Percentiles rank a stretch among this genome's conserved stretches.
These are phyloP conservation scores for Cryoendolithus antarcticus DNA, from an alignment of 2,329 filamentous ascomycete genomes.

Conservation along the genomic window DNA sequence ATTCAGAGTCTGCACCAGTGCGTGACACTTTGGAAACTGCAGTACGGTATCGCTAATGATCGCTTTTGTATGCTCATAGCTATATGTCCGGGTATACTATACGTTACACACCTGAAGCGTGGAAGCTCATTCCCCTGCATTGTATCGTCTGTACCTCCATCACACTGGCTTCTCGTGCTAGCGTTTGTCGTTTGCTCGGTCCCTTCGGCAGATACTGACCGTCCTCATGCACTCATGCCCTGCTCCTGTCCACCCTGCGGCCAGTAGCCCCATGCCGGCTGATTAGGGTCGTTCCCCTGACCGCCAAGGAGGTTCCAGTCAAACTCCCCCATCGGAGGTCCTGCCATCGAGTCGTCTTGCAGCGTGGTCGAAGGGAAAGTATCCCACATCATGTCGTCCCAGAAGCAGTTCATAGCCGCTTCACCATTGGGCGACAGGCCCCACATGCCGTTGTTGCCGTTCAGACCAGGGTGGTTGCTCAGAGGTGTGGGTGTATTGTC, in stretches of 20 bases:
- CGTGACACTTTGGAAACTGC: too few species aligned
- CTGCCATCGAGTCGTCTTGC: conserved; percentile 1
- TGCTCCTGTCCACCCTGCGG: conserved; percentile 1
- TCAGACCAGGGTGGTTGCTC: conserved; percentile 2
- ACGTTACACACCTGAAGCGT: too few species aligned
- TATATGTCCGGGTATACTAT: too few species aligned
- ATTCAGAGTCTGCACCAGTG: too few species aligned
- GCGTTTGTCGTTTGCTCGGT: too few species aligned
- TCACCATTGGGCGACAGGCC: conserved; percentile 10
- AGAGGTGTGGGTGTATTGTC: too few species aligned
- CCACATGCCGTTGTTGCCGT: conserved; percentile 10
- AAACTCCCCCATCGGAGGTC: conserved; percentile 3
- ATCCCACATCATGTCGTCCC: conserved; percentile 15
- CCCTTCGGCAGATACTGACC: too few species aligned
- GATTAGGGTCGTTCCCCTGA: conserved; percentile 1
- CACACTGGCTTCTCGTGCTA: too few species aligned
- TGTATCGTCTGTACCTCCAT: too few species aligned
- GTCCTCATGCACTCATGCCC: background rate
- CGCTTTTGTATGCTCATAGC: too few species aligned
- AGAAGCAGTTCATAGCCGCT: conserved; percentile 12
- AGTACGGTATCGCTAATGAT: too few species aligned
- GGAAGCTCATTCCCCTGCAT: too few species aligned
- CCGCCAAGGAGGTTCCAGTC: conserved; percentile 3
- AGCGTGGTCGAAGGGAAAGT: conserved; percentile 6
- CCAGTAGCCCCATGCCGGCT: conserved; percentile 4